These are phyloP conservation scores for Claviceps monticola DNA, from an alignment of 2,329 filamentous ascomycete genomes.

Conservation along the genomic window DNA sequence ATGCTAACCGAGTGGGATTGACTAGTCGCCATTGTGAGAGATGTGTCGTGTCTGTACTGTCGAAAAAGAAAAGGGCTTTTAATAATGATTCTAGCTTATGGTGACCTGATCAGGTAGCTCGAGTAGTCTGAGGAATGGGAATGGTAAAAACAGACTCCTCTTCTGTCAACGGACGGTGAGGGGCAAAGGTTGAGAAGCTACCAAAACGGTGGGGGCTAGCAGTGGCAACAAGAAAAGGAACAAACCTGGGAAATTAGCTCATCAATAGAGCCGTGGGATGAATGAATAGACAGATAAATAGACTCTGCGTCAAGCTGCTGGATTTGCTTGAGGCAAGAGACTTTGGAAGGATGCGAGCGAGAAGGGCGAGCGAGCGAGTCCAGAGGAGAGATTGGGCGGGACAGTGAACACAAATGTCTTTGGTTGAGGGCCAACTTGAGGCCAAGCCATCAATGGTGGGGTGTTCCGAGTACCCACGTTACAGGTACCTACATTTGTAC, in stretches of 20 bases:
- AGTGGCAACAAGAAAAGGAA: not conserved
- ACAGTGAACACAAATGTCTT: not conserved
- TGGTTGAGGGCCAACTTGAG: not conserved
- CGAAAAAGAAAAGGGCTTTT: not conserved
- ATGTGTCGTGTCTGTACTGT: slow-evolving; percentile 3
- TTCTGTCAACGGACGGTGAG: not conserved
- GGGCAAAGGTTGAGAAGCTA: not conserved
- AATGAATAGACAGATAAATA: not conserved
- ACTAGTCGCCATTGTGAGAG: slow-evolving; percentile 19
- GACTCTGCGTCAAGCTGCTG: not conserved
- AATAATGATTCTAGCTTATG: not conserved
- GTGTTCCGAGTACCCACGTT: not conserved
- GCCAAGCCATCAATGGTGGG: not conserved
- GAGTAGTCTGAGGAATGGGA: not conserved
- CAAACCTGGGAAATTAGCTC: not conserved
- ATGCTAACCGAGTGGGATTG: slow-evolving; percentile 23
- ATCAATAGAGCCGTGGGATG: not conserved
- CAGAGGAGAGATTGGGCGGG: not conserved
- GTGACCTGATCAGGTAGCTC: not conserved
- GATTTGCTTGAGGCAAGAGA: not conserved
- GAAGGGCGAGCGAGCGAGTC: not conserved
- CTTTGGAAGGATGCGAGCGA: not conserved
- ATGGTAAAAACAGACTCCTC: not conserved
- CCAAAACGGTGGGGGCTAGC: not conserved
- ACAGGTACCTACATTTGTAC: not conserved